These are phyloP conservation scores for Talaromyces trachyspermus DNA, from an alignment of 495 filamentous ascomycete genomes.

Conservation along the genomic window DNA sequence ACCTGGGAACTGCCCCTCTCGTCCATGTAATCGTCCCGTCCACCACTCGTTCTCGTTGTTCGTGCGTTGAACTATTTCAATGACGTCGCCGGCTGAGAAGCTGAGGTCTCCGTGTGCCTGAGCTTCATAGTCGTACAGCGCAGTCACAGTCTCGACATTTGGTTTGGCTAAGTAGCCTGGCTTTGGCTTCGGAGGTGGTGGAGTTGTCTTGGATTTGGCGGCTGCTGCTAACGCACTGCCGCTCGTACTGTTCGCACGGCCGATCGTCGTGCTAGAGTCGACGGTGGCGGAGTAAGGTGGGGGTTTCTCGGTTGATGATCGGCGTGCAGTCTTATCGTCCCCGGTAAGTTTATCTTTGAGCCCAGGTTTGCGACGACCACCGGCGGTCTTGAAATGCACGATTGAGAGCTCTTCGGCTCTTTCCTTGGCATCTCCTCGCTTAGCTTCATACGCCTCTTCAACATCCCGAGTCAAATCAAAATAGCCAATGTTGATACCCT, in stretches of 20 bases:
- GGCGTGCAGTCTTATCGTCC: constrained; percentile 26
- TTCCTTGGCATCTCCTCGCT: constrained; percentile 80
- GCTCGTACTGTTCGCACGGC: constrained; percentile 47
- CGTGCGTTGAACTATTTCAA: constrained; percentile 77
- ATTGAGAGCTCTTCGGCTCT: constrained; percentile 71
- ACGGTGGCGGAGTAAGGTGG: constrained; percentile 55
- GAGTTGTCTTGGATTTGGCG: constrained; percentile 76
- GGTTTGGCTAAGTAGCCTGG: constrained; percentile 63
- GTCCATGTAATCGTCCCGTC: constrained; percentile 69
- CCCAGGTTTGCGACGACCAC: constrained; percentile 34
- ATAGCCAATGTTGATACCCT: constrained; percentile 91
- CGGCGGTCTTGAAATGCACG: constrained; percentile 81
- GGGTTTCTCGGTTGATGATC: constrained; percentile 49
- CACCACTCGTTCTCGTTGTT: constrained; percentile 96
- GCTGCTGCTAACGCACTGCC: constrained; percentile 52
- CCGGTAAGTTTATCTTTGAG: constrained; percentile 8
- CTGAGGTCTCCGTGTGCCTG: constrained; percentile 92
- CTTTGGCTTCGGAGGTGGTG: constrained; percentile 89
- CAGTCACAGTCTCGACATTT: constrained; percentile 68
- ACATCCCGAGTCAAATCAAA: constrained; percentile 88
- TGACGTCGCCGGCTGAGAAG: constrained; percentile 82
- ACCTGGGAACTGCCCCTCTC: constrained; percentile 92
- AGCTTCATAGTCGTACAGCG: constrained; percentile 91
- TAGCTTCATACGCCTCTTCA: constrained; percentile 80
- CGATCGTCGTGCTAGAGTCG: constrained; percentile 23